Conservation (phyloP, 345 rosid species). For the Melaleuca alternifolia region DNA sequence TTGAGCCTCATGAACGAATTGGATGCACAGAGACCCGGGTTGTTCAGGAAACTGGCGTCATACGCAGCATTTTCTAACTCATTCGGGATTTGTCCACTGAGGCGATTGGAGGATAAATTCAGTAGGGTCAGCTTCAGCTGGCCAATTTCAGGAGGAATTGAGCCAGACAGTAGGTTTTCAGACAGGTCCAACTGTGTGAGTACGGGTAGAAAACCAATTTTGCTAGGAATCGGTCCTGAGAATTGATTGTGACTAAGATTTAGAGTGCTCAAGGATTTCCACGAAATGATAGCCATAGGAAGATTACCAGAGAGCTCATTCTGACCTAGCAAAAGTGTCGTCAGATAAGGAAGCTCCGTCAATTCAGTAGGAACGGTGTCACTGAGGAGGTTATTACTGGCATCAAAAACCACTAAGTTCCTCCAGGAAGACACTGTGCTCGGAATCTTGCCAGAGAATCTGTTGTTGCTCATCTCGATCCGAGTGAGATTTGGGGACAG, state of each 20-base stretch:
- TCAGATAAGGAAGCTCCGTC: constrained; percentile 22
- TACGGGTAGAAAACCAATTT: constrained; percentile 16
- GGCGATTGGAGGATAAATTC: constrained; percentile 47
- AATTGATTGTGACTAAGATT: constrained; percentile 37
- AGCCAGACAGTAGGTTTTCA: constrained; percentile 33
- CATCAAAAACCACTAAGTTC: constrained; percentile 24
- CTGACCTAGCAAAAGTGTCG: constrained; percentile 25
- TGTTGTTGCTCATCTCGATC: constrained; percentile 34
- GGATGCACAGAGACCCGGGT: constrained; percentile 31
- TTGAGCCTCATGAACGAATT: constrained; percentile 9
- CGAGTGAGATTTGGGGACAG: constrained; percentile 17
- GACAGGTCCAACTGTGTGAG: constrained; percentile 37
- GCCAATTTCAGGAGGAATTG: constrained; percentile 34
- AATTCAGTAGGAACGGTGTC: constrained; percentile 35
- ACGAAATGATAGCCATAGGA: constrained; percentile 35
- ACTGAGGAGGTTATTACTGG: constrained; percentile 37
- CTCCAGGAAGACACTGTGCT: constrained; percentile 16
- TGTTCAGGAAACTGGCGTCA: constrained; percentile 30
- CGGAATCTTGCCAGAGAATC: constrained; percentile 37
- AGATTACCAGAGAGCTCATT: constrained; percentile 37
- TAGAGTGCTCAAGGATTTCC: constrained; percentile 23
- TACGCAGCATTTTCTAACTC: constrained; percentile 25
- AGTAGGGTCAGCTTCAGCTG: constrained; percentile 3
- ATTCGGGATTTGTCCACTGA: constrained; percentile 29
- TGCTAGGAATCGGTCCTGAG: constrained; percentile 30